Conservation (phyloP, 169 alveolate species). For the Eimeria falciformis region DNA sequence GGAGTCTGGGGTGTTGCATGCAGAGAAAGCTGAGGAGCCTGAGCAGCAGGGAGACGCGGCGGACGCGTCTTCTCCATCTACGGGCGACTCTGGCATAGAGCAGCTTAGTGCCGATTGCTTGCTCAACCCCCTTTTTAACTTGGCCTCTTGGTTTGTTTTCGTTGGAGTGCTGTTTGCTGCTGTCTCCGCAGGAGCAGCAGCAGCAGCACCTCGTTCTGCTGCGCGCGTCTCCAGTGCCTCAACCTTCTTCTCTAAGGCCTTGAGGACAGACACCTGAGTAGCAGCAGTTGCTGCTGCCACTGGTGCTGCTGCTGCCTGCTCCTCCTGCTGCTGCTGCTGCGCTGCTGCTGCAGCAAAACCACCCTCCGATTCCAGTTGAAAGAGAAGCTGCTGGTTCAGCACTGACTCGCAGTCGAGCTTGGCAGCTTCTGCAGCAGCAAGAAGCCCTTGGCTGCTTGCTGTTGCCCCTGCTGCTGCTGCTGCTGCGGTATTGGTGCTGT, state of each 20-base stretch:
- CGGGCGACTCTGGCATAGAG: conserved; percentile 7
- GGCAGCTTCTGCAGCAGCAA: not conserved
- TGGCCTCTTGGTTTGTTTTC: not conserved
- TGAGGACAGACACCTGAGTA: not conserved
- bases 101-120: conserved; percentile 15
- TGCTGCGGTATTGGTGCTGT: not conserved
- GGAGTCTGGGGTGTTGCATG: conserved; percentile 47
- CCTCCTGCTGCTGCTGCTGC: not conserved
- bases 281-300: no score
- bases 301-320: no score
- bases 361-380: conserved; percentile 12
- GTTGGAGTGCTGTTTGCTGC: not conserved
- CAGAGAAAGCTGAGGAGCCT: conserved; percentile 4
- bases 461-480: conserved; percentile 35
- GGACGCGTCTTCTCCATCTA: not conserved
- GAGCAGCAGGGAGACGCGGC: conserved; percentile 53
- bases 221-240: conserved; percentile 24
- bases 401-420: not conserved
- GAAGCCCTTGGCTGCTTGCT: conserved; percentile 20
- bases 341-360: conserved; percentile 20
- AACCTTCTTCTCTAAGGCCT: conserved; percentile 10
- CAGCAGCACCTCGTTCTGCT: conserved; percentile 9
- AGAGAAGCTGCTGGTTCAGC: conserved; percentile 28
- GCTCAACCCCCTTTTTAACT: not conserved
- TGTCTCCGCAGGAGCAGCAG: not conserved